Evolutionary conservation across 1,139 yeast genomes (phyloP), one percentile per base, ranked within the genome.

Genomic region (Kurtzmaniella quercitrusa): DNA sequence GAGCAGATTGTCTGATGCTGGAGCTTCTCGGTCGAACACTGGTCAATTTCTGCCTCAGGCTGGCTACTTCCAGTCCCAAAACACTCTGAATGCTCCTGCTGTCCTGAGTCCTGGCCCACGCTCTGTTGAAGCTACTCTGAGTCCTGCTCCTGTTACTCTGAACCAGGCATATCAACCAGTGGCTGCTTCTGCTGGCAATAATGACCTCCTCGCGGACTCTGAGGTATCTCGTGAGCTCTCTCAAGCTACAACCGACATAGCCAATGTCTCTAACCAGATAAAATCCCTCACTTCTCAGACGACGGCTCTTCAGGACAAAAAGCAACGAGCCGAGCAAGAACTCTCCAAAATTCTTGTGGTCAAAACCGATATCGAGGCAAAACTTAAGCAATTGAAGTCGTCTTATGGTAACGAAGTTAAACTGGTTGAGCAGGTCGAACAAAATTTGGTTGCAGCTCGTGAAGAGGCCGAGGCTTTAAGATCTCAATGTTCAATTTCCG

Each of bases 251-350:
- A 79, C 93, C 3, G 96, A 89, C 53, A 76, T 88, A 61, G 96
- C 96, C 15, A 89, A 91, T 54, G 74, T 86, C 41, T 85, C 95
- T 1, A 88, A 85, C 56, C 96, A 91, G 66, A 82, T 89, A 48
- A 82, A 81, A 48, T 85, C 96, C 0, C 72, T 90, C 51, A 77
- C 90, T 2, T 66, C 77, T 17, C 96, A 91, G 64, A 86, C 95
- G 2, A 71, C 85, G 0, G 76, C 74, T 15, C 73, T 87, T 29
- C 82, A 81, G 49, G 85, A 81, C 29, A 86, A 84, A 64, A 84
- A 89, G 51, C 70, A 79, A 19, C 77, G 81, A 48, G 89, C 95
- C 0, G 91, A 85, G 55, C 80, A 78, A 47, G 97, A 93, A 55
- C 73, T 91, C 45, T 70, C 79, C 23, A 75, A 77, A 45, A 80